phyloP scores from a whole-genome alignment of 2,329 filamentous ascomycete genomes.

The Neoscytalidium dimidiatum region DNA sequence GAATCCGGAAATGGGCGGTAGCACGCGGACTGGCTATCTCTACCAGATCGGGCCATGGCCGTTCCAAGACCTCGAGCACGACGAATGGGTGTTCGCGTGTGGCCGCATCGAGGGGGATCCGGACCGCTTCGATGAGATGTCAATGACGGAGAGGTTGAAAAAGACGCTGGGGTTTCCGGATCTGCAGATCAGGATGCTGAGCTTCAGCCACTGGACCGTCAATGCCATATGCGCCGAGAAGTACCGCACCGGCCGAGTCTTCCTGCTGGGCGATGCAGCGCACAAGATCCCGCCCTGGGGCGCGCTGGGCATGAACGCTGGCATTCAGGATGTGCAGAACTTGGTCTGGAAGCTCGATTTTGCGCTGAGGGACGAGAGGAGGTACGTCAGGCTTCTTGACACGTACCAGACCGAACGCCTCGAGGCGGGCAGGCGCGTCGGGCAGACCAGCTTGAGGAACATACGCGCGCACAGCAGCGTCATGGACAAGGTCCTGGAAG shows the following conservation, averaged over 20 bases:
- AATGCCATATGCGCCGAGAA: conserved; percentile 24
- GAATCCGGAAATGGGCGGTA: conserved; percentile 36
- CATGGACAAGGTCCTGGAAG: conserved; percentile 36
- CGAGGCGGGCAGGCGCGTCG: conserved; percentile 28
- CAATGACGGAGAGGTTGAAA: conserved; percentile 26
- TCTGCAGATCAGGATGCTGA: conserved; percentile 32
- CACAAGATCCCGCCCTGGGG: conserved; percentile 41
- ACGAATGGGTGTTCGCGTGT: conserved; percentile 38
- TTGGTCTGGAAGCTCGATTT: conserved; percentile 41
- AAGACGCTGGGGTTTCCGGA: conserved; percentile 26
- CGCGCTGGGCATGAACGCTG: conserved; percentile 40
- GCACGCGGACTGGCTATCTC: conserved; percentile 34
- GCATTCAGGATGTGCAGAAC: conserved; percentile 41
- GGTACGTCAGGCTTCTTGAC: conserved; percentile 25
- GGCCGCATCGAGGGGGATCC: conserved; percentile 27
- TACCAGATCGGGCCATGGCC: conserved; percentile 37
- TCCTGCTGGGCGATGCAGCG: conserved; percentile 41
- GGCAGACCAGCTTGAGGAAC: conserved; percentile 29
- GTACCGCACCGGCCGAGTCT: conserved; percentile 28
- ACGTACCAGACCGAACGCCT: conserved; percentile 38
- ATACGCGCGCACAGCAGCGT: conserved; percentile 29
- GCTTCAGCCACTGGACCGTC: conserved; percentile 33
- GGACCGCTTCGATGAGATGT: conserved; percentile 20
- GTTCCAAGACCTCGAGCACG: conserved; percentile 23
- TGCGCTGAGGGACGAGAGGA: conserved; percentile 19